Evolutionary conservation across 139 green algal genomes (phyloP).

Genomic region (Picochlorum costavermella): DNA sequence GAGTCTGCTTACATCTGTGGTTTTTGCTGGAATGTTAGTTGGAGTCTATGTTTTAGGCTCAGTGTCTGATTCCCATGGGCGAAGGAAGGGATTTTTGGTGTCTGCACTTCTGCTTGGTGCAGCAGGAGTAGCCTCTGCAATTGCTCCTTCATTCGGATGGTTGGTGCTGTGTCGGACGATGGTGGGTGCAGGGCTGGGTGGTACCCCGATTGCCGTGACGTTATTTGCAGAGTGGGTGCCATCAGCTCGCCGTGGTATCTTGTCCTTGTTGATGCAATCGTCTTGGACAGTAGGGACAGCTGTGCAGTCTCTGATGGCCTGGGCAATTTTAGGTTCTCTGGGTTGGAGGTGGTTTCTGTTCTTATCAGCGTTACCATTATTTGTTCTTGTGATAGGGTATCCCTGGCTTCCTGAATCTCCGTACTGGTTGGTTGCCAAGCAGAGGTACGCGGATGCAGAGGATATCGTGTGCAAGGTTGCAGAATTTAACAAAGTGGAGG

Average conservation of each 20-base stretch:
- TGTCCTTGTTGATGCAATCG: conserved; percentile 50
- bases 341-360: conserved; percentile 62
- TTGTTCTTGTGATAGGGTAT: conserved; percentile 46
- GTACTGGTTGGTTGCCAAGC: conserved; percentile 43
- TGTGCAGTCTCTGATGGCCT: conserved; percentile 54
- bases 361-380: conserved; percentile 36
- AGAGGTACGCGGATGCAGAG: conserved; percentile 30
- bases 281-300: conserved; percentile 71
- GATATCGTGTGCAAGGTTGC: conserved; percentile 40
- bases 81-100: conserved; percentile 36
- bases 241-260: conserved; percentile 36
- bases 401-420: conserved; percentile 67
- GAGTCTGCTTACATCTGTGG: conserved; percentile 45
- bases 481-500: conserved; percentile 24
- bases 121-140: conserved; percentile 40
- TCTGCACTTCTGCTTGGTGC: conserved; percentile 44
- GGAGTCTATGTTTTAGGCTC: conserved; percentile 58
- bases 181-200: conserved; percentile 62
- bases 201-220: conserved; percentile 55
- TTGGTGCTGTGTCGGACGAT: conserved; percentile 36
- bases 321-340: conserved; percentile 49
- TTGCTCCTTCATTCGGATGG: conserved; percentile 45
- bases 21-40: conserved; percentile 65
- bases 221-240: conserved; percentile 66
- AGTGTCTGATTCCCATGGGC: conserved; percentile 45